A percentile compares a stretch with the other conserved stretches of the same genome.
These are phyloP conservation scores for Adansonia madagascariensis DNA, from an alignment of 441 rosid genomes.

Conservation along the genomic window DNA sequence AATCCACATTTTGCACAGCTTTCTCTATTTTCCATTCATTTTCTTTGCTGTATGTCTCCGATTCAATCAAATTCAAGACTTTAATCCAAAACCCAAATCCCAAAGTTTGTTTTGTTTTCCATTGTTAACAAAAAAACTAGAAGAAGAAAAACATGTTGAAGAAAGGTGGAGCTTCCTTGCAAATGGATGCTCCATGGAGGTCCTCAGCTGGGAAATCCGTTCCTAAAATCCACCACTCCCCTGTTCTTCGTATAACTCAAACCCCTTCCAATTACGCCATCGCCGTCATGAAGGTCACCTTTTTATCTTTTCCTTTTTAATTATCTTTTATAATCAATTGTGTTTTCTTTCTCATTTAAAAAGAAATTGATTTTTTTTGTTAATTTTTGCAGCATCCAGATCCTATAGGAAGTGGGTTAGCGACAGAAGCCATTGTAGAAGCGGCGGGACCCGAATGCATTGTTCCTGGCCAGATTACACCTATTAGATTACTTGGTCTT, in stretches of 20 bases:
- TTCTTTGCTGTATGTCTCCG: neutral
- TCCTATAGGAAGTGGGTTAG: constrained; percentile 82
- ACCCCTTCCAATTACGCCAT: constrained; percentile 61
- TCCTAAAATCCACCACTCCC: constrained; percentile 78
- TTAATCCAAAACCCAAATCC: neutral
- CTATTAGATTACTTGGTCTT: constrained; percentile 75
- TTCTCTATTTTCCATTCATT: constrained; percentile 6
- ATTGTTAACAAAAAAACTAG: neutral
- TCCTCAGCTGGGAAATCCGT: constrained; percentile 59
- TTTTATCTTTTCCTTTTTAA: neutral
- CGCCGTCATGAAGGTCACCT: constrained; percentile 64
- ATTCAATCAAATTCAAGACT: no score
- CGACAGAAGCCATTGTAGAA: constrained; percentile 73
- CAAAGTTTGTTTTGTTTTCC: neutral
- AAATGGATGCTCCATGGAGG: constrained; percentile 84
- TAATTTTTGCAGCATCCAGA: constrained; percentile 61
- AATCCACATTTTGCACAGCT: constrained; percentile 1
- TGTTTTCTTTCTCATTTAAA: neutral
- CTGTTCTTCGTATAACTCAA: constrained; percentile 57
- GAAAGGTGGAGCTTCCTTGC: constrained; percentile 62
- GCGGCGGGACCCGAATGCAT: constrained; percentile 95
- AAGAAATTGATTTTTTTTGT: neutral
- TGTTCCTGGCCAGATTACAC: constrained; percentile 83
- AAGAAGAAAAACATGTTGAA: constrained; percentile 45
- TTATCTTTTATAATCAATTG: neutral